Conservation (phyloP, 2,329 filamentous ascomycete species). For the Cercospora beticola region DNA sequence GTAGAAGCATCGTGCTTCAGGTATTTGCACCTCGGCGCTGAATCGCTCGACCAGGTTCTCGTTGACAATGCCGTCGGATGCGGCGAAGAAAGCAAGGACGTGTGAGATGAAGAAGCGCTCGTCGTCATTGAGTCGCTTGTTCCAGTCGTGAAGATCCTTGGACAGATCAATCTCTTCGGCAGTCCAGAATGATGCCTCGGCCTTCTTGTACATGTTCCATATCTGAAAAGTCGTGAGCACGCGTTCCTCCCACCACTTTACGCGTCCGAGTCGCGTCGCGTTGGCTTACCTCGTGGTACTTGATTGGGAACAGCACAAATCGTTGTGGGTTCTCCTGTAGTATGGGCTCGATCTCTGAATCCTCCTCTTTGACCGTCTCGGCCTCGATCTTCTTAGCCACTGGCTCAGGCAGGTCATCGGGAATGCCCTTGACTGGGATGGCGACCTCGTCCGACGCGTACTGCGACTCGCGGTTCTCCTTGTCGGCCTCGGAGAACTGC, state of each 20-base stretch:
- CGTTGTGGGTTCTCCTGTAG: constrained; percentile 93
- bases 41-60: constrained; percentile 99
- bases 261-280: constrained; percentile 58
- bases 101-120: constrained; percentile 98
- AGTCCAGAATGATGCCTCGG: constrained; percentile 99
- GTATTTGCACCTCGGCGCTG: constrained; percentile 93
- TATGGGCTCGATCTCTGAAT: constrained; percentile 83
- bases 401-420: constrained; percentile 42
- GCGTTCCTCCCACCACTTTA: constrained; percentile 28
- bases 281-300: constrained; percentile 90
- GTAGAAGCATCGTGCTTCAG: constrained; percentile 98
- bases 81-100: constrained; percentile 98
- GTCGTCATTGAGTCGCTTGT: constrained; percentile 93
- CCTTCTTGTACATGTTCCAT: constrained; percentile 99
- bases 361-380: constrained; percentile 53
- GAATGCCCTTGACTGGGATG: constrained; percentile 54
- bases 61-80: constrained; percentile 98
- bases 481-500: constrained; percentile 69
- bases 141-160: constrained; percentile 99
- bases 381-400: constrained; percentile 45
- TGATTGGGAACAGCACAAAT: constrained; percentile 98
- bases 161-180: constrained; percentile 99
- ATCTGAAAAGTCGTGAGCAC: constrained; percentile 61
- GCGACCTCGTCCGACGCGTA: constrained; percentile 56
- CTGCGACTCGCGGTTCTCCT: constrained; percentile 69